Base-by-base conservation (phyloP, 345 rosid species). In the Pugionium dolabratum region DNA sequence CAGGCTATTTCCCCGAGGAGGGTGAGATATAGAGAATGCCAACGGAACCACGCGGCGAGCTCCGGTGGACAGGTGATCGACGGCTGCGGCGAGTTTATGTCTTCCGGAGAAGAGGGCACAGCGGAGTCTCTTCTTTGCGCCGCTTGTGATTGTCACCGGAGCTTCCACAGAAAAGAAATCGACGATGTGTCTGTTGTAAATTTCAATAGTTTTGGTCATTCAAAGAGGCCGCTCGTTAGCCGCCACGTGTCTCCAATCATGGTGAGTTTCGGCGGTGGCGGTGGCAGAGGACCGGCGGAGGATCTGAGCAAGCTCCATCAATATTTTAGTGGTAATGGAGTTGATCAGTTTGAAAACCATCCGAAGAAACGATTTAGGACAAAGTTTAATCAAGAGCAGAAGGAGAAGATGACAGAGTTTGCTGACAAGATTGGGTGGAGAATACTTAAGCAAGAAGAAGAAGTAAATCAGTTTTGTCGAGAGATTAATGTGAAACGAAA, bases 81-180 rank as follows among this genome's bases (percentile, higher is more conserved):
- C 25, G 95, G 92, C 30, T 84, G 97, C 8, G 85, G 91, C 4
- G 88, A 84, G 79, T 89, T 89, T 81, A 87, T 89, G 91, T 71
- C 96, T 0, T 50, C 78, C 35, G 91, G 91, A 4, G 83, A 81
- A 55, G 83, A 76, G 2, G 95, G 86, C 18, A 80, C 82, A 27
- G 59, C 53, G 9, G 88, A 70, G 55, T 75, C 85, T 29, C 80
- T 87, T 64, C 69, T 58, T 8, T 87, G 90, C 62, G 81, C 78
- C 1, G 95, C 95, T 32, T 90, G 97, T 76, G 77, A 77, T 9
- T 90, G 90, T 73, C 97, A 90, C 28, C 79, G 91, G 49, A 90
- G 81, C 36, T 90, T 90, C 44, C 95, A 90, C 41, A 61, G 85
- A 35, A 85, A 78, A 77, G 86, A 86, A 67, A 31, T 69, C 25